Percentiles rank a stretch among this genome's conserved stretches.
Evolutionary conservation across 2,329 filamentous ascomycete genomes (phyloP).

Genomic region (Stylonectria norvegica): DNA sequence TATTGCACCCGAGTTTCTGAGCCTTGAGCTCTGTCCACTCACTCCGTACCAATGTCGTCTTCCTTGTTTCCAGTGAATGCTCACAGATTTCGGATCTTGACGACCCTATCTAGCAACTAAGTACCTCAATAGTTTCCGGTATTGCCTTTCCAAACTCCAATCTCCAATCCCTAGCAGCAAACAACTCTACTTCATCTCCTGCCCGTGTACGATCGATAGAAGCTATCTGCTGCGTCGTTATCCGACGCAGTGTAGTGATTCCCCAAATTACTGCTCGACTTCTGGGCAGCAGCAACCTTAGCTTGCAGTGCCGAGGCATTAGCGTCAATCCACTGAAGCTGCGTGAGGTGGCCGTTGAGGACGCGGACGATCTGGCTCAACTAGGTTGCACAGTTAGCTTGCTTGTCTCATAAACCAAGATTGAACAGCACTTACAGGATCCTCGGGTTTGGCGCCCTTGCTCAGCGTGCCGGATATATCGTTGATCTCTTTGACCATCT

Average conservation of each 20-base stretch:
- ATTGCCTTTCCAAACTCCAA: slow-evolving; percentile 26
- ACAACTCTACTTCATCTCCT: slow-evolving; percentile 48
- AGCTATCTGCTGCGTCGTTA: slow-evolving; percentile 76
- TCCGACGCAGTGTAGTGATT: slow-evolving; percentile 58
- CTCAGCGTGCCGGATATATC: slow-evolving; percentile 82
- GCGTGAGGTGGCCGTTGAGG: slow-evolving; percentile 86
- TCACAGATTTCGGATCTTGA: too few species aligned
- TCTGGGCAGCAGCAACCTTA: slow-evolving; percentile 80
- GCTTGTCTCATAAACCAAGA: slow-evolving; percentile 7
- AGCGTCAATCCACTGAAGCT: slow-evolving; percentile 89
- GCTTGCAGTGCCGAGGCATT: slow-evolving; percentile 76
- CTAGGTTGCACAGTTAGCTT: slow-evolving; percentile 43
- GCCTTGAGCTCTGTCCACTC: too few species aligned
- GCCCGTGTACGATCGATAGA: slow-evolving; percentile 85
- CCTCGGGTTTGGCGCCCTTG: slow-evolving; percentile 84
- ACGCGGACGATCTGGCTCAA: slow-evolving; percentile 93
- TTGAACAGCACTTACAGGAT: slow-evolving; percentile 63
- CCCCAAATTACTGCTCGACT: slow-evolving; percentile 63
- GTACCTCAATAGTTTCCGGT: too few species aligned
- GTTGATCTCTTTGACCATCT: slow-evolving; percentile 99
- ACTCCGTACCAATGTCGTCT: too few species aligned
- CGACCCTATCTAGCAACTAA: too few species aligned
- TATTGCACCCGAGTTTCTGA: too few species aligned
- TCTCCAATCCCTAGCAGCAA: slow-evolving; percentile 19
- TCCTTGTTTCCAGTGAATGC: too few species aligned